Evolutionary conservation across 1,284 basidiomycete species (phyloP).

Genomic region (Leccinum pachyderme): DNA sequence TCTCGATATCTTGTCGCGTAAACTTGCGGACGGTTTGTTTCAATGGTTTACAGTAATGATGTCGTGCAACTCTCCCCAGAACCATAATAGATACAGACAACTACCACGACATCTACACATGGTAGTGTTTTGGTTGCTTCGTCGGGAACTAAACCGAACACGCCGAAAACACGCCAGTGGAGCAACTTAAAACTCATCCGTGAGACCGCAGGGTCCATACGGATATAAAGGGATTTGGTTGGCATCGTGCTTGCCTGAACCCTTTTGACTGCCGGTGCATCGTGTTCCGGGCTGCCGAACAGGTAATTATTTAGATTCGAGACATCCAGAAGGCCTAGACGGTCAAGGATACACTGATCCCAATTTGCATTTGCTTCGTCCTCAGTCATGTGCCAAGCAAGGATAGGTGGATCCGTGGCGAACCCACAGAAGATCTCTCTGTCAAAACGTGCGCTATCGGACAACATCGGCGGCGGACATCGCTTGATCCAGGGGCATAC

Average conservation of each 20-base stretch:
- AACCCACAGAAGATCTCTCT: neutral
- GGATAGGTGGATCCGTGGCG: neutral
- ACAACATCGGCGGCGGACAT: constrained; percentile 23
- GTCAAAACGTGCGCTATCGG: neutral
- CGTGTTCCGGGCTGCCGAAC: neutral
- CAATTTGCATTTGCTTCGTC: neutral
- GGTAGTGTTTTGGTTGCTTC: constrained; percentile 1
- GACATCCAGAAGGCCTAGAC: neutral
- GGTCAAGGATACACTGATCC: neutral
- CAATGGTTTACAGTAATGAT: neutral
- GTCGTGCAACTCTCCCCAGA: constrained; percentile 1
- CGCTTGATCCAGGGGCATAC: constrained; percentile 1
- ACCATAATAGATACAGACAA: neutral
- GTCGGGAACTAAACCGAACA: constrained; percentile 7
- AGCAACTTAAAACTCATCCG: neutral
- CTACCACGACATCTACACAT: neutral
- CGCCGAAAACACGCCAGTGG: constrained; percentile 4
- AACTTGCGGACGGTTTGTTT: neutral
- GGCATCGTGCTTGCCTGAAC: constrained; percentile 6
- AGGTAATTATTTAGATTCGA: neutral
- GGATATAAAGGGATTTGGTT: constrained; percentile 9
- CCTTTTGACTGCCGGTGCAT: neutral
- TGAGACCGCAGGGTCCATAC: constrained; percentile 12
- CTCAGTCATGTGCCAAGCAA: neutral
- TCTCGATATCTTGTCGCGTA: neutral